A percentile compares a stretch with the other conserved stretches of the same genome.
Evolutionary conservation across 352 stramenopile genomes (phyloP).

Genomic region (Phytophthora parvispora): DNA sequence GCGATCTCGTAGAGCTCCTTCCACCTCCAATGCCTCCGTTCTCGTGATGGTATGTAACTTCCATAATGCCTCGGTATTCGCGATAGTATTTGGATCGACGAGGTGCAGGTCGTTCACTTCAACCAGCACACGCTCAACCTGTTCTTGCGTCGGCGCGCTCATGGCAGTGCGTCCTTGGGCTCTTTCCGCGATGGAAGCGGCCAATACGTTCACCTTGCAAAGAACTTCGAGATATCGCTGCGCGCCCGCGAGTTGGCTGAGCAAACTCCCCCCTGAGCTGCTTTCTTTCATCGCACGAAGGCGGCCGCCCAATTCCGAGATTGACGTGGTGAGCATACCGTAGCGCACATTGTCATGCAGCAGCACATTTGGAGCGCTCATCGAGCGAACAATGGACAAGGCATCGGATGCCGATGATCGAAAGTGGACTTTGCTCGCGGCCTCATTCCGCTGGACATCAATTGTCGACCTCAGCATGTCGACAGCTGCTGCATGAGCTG

Average conservation of each 20-base stretch:
- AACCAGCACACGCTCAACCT: constrained; percentile 41
- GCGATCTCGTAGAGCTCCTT: constrained; percentile 37
- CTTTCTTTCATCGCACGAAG: constrained; percentile 30
- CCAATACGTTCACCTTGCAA: constrained; percentile 38
- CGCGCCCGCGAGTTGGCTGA: constrained; percentile 20
- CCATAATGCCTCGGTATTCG: constrained; percentile 52
- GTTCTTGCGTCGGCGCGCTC: constrained; percentile 27
- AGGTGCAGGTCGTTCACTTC: constrained; percentile 40
- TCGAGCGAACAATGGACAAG: constrained; percentile 14
- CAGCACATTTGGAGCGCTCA: constrained; percentile 31
- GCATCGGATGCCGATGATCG: constrained; percentile 6
- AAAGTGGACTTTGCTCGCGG: neutral
- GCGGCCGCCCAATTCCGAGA: constrained; percentile 8
- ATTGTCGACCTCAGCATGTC: constrained; percentile 32
- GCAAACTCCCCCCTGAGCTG: constrained; percentile 13
- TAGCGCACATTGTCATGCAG: constrained; percentile 33
- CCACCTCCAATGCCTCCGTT: constrained; percentile 32
- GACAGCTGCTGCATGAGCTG: constrained; percentile 16
- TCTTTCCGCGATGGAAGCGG: constrained; percentile 25
- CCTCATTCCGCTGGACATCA: constrained; percentile 34
- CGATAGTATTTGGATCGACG: constrained; percentile 15
- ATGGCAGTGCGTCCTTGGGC: constrained; percentile 14
- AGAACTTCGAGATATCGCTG: constrained; percentile 40
- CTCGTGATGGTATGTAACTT: constrained; percentile 45
- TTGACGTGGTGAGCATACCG: constrained; percentile 15